Base-by-base conservation (phyloP, 805 yeast species). In the Ogataea minuta region DNA sequence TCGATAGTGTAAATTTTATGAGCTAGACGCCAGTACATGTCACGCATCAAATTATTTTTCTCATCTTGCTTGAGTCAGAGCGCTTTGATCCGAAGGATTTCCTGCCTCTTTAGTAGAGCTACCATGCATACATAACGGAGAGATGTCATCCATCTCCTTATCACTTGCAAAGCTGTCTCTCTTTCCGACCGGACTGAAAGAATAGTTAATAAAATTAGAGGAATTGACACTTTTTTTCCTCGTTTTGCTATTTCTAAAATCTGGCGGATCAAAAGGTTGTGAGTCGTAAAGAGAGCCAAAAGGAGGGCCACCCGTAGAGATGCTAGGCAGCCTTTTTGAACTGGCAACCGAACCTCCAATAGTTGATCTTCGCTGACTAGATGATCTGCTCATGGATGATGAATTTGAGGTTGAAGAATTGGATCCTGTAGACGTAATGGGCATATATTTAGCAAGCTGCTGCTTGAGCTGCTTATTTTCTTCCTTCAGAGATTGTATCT, bases 401-500 rank as follows among this genome's bases (percentile, higher is more conserved):
- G 56, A 48, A 9, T 52, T 49, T 9, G 43, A 43, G 3, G 52
- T 42, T 1, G 57, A 47, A n/a, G 46, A 42, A 19, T 45, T 30
- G 4, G 52, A 41, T 9, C 45, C 40, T 15, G 43, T 34, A 4
- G 46, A 27, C 12, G 49, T 32, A 14, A 43, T 36, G 12, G 54
- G 45, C 41, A 44, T 21, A 16, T 36, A 42, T 29, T 48, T 49
- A 2, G 56, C 41, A 6, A 65, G 38, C 31, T 59, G 62, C 13
- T 56, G 58, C 50, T 59, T 66, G 32, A 76, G 59, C 8, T 52
- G 44, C 28, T 65, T 65, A 48, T 74, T 77, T 49, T 80, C 86
- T 12, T 74, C 76, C 47, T 72, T 74, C 44, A 82, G 58, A 6
- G 48, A 42, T 17, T 66, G 67, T 24, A 83, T 80, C 54, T 82